A percentile compares a stretch with the other conserved stretches of the same genome.
Conservation (phyloP, 345 rosid genomes). For the Brassica cretica region DNA sequence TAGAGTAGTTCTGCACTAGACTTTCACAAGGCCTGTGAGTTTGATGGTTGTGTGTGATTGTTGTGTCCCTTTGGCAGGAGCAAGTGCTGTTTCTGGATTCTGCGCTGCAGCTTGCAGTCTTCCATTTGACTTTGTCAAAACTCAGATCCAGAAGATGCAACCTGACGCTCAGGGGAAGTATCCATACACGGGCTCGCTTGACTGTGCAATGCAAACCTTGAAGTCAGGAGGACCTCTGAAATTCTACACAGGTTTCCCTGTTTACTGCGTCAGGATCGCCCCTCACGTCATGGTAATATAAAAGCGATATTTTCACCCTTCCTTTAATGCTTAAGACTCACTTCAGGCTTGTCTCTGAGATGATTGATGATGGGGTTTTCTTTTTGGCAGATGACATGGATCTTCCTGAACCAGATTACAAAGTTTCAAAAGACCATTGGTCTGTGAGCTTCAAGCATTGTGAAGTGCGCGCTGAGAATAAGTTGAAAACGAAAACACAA, state of each 20-base stretch:
- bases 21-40: not conserved
- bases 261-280: slow-evolving; percentile 90
- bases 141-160: slow-evolving; percentile 99
- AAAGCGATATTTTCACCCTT: not conserved
- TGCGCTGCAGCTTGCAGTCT: slow-evolving; percentile 95
- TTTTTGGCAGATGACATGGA: slow-evolving; percentile 91
- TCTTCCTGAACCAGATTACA: slow-evolving; percentile 90
- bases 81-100: slow-evolving; percentile 89
- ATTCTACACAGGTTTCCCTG: slow-evolving; percentile 97
- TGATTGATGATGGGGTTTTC: not conserved
- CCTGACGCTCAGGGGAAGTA: slow-evolving; percentile 91
- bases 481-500: slow-evolving; percentile 31
- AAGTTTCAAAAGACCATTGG: slow-evolving; percentile 56
- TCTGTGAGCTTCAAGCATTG: slow-evolving; percentile 41
- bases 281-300: slow-evolving; percentile 96
- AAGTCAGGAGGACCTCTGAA: slow-evolving; percentile 86
- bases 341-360: not conserved
- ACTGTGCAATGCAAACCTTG: slow-evolving; percentile 80
- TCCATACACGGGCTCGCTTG: slow-evolving; percentile 91
- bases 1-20: too few relatives aligned
- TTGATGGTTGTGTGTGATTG: too few relatives aligned
- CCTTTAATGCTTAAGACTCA: not conserved
- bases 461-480: slow-evolving; percentile 16
- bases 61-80: slow-evolving; percentile 52
- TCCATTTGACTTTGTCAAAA: slow-evolving; percentile 92